Evolutionary conservation across 495 filamentous ascomycete genomes (phyloP).

Genomic region (Daldinia grandis): DNA sequence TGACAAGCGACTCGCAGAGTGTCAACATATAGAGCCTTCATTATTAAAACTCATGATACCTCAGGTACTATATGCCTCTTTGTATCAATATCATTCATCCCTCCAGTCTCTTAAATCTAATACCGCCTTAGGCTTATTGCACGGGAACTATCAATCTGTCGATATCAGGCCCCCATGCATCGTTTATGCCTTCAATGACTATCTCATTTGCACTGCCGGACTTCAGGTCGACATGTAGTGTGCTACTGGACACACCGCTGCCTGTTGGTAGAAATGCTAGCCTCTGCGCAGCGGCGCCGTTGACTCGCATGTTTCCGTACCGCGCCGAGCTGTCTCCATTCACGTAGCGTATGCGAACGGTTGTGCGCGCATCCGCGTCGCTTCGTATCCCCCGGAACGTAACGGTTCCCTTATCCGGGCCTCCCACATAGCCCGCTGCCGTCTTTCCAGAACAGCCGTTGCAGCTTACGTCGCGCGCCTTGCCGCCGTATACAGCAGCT

Average conservation of each 20-base stretch:
- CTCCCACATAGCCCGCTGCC: constrained; percentile 64
- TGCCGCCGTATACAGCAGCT: constrained; percentile 47
- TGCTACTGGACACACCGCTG: constrained; percentile 44
- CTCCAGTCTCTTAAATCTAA: background rate
- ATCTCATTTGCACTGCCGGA: constrained; percentile 55
- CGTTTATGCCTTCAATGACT: constrained; percentile 56
- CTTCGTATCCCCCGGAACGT: constrained; percentile 57
- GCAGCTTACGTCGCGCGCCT: constrained; percentile 53
- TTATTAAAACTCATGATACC: background rate
- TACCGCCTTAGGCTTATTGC: constrained; percentile 2
- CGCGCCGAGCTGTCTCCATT: constrained; percentile 62
- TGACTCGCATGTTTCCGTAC: constrained; percentile 65
- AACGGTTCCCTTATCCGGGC: constrained; percentile 55
- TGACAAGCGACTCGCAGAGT: background rate
- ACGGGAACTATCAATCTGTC: constrained; percentile 65
- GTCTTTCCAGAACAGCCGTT: constrained; percentile 55
- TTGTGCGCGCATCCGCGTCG: constrained; percentile 56
- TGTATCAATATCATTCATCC: constrained; percentile 4
- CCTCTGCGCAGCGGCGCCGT: constrained; percentile 57
- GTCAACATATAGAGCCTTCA: background rate
- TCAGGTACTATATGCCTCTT: background rate
- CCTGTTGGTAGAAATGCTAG: constrained; percentile 60
- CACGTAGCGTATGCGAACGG: constrained; percentile 61
- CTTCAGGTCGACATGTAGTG: constrained; percentile 55
- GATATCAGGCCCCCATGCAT: constrained; percentile 63